phyloP scores from a whole-genome alignment of 1,139 yeast genomes.

The Nakaseomyces bracarensis region DNA sequence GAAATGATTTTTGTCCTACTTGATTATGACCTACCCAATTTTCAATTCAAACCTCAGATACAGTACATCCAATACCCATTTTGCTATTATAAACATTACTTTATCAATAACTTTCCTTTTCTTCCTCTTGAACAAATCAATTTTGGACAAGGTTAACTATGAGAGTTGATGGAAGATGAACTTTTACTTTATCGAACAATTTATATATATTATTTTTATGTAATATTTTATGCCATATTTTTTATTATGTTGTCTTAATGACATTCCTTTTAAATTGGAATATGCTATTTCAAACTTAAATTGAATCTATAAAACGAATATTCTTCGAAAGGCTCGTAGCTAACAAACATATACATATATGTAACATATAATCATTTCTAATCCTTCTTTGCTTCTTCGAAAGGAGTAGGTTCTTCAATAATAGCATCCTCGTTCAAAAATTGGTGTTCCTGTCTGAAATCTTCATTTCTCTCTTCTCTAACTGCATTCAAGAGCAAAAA shows the following conservation, averaged over 20 bases:
- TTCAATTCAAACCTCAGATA: too few species aligned
- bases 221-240: background rate
- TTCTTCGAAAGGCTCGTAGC: too few species aligned
- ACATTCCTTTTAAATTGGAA: too few species aligned
- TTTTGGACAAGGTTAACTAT: too few species aligned
- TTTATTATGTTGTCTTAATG: background rate
- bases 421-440: constrained; percentile 12
- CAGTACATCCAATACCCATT: too few species aligned
- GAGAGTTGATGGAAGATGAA: too few species aligned
- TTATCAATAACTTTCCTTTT: too few species aligned
- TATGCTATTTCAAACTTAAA: background rate
- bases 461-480: constrained; percentile 46
- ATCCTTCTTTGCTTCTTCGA: constrained; percentile 5
- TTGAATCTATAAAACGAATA: background rate
- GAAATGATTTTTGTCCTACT: background rate
- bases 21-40: background rate
- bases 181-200: too few species aligned
- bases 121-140: too few species aligned
- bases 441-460: constrained; percentile 19
- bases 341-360: too few species aligned
- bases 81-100: background rate
- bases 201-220: background rate
- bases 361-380: too few species aligned
- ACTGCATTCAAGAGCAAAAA: constrained; percentile 55
- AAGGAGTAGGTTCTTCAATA: constrained; percentile 10